Base-by-base conservation (phyloP, 768 basidiomycete species). In the Pseudohyphozyma bogoriensis region DNA sequence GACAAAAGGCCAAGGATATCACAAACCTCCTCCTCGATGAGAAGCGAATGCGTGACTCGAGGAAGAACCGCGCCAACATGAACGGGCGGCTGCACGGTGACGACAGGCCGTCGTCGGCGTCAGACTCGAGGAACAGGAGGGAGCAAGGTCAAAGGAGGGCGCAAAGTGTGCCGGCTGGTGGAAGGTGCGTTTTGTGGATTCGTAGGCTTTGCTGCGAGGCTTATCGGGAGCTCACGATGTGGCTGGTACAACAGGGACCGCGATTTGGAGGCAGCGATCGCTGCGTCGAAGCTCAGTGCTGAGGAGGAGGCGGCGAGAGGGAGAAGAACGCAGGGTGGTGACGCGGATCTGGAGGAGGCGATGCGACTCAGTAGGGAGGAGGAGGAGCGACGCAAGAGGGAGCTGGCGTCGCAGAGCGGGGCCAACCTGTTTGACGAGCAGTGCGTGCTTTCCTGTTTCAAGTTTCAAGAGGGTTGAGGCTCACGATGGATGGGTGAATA, bases 1-100 rank as follows among this genome's bases (percentile, higher is more conserved):
- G 89, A 28, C 89, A 92, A 73, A 91, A 93, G 75, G 95, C 95
- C 16, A 97, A 99, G 73, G 95, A 97, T 68, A 96, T 99, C 74
- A 91, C 90, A 37, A 91, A 90, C 71, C 81, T 97, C 16, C 79
- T 99, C 31, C 79, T 82, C 72, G 95, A 99, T 72, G 84, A 93
- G 57, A 75, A 78, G 3, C 83, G 95, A 12, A 80, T 99, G 50
- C 81, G 89, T 15, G 83, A 87, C 65, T 91, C 93, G 73, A 82
- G 95, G 35, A 80, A 84, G 20, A 80, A 82, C 42, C 80, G 91
- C 28, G 90, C 92, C 4, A 79, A 80, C 53, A 97, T 99, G 95
- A 83, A 90, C 35, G 90, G 96, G 77, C 83, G 93, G 29, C 90
- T 99, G 90, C 78, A 87, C 56, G 81, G 82, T 46, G 85, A 84